Evolutionary conservation across 2,329 filamentous ascomycete species (phyloP), one percentile per base, ranked within the genome.

Genomic region (Rhinocladiella similis): DNA sequence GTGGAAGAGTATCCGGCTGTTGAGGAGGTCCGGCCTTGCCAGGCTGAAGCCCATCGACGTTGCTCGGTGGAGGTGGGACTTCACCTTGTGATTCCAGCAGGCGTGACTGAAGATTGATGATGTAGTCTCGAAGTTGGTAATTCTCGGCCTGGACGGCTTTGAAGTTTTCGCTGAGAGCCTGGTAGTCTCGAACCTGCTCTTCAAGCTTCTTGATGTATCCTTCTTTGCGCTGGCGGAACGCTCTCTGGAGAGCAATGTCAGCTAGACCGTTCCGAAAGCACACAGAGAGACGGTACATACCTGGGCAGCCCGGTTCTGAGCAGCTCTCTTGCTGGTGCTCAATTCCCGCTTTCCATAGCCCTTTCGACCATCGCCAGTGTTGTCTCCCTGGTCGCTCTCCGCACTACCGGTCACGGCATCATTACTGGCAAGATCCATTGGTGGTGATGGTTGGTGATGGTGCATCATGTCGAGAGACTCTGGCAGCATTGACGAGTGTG

Each of bases 161-260:
- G 73, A 84, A 91, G 54, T 83, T 84, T 61, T 89, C 83, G 64
- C 91, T 89, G 73, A 96, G 83, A 16, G 85, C 81, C 65, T 84
- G 82, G 63, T 85, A 89, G 27, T 94, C 90, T 67, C 90, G 87
- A 50, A 97, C 91, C 71, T 97, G 90, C 70, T 94, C 89, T 74
- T 99, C 94, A 5, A 99, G 83, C 72, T 96, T 95, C 78, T 96
- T 96, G 73, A 99, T 99, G 72, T 99, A 97, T 45, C 90, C 90
- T 75, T 99, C 94, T 72, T 99, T 99, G 61, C 94, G 89, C 76
- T 97, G 92, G 41, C 94, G 90, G 75, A 99, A 99, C 41, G 94
- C 94, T 71, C 94, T 86, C 93, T 99, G 67, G 41, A 53, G 36
- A 33, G 14, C 27, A 47, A 41, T 7, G 38, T 41, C n/a, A 41